Conservation (phyloP, 2,329 filamentous ascomycete genomes). For the Alternaria triticimaculans region DNA sequence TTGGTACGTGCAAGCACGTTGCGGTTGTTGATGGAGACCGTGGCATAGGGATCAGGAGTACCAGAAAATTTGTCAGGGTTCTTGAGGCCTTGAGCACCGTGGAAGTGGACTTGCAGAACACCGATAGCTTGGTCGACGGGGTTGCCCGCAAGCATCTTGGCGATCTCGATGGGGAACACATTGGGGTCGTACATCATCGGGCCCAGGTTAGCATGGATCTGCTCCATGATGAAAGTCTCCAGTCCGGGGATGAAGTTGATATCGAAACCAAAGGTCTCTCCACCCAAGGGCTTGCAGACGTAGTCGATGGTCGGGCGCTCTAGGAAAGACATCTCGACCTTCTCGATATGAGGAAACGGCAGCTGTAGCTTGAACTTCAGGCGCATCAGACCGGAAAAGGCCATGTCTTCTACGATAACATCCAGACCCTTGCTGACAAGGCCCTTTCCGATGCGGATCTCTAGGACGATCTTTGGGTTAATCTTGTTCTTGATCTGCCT, state of each 20-base stretch:
- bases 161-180: conserved; percentile 97
- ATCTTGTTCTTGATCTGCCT: conserved; percentile 93
- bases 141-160: conserved; percentile 95
- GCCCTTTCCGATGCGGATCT: conserved; percentile 93
- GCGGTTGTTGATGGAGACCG: conserved; percentile 83
- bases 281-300: conserved; percentile 95
- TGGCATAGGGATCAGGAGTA: conserved; percentile 87
- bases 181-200: conserved; percentile 99
- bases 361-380: conserved; percentile 98
- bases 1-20: conserved; percentile 87
- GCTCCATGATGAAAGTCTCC: conserved; percentile 91
- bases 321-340: conserved; percentile 92
- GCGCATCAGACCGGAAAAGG: conserved; percentile 93
- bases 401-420: conserved; percentile 97
- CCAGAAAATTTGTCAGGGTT: conserved; percentile 94
- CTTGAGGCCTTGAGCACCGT: conserved; percentile 90
- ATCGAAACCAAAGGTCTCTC: conserved; percentile 94
- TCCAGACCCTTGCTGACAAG: conserved; percentile 97
- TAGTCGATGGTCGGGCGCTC: conserved; percentile 91
- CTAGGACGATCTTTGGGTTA: conserved; percentile 94
- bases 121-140: conserved; percentile 95
- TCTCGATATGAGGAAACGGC: conserved; percentile 93
- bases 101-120: conserved; percentile 87
- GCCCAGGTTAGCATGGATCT: conserved; percentile 90
- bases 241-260: conserved; percentile 99